phyloP scores from a whole-genome alignment of 148 eudicot genomes.

The Gaultheria prostrata region DNA sequence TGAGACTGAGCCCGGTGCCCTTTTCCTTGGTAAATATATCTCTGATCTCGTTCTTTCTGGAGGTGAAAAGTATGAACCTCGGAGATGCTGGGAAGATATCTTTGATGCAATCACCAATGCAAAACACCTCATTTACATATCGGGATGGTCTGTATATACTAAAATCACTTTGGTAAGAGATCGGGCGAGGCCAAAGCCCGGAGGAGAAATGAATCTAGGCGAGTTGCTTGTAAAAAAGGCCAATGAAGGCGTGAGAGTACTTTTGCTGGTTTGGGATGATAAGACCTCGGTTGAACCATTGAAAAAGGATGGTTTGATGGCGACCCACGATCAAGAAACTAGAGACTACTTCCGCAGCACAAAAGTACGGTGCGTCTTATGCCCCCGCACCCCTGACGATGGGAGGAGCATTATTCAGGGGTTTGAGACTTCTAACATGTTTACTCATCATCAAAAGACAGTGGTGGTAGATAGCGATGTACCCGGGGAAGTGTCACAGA shows the following conservation, averaged over 20 bases:
- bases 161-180: constrained; percentile 37
- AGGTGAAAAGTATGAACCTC: constrained; percentile 29
- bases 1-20: too few relatives aligned
- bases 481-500: constrained; percentile 22
- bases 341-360: constrained; percentile 18
- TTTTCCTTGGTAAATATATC: too few relatives aligned
- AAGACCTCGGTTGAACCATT: constrained; percentile 28
- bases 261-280: constrained; percentile 45
- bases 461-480: constrained; percentile 32
- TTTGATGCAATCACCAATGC: constrained; percentile 38
- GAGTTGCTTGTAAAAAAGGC: constrained; percentile 39
- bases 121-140: constrained; percentile 32
- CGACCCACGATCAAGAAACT: constrained; percentile 39
- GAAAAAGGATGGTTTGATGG: constrained; percentile 37
- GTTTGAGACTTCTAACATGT: constrained; percentile 27
- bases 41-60: constrained; percentile 22
- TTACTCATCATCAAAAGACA: constrained; percentile 45
- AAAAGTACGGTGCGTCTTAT: constrained; percentile 31
- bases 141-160: constrained; percentile 44
- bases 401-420: constrained; percentile 33
- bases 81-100: constrained; percentile 43
- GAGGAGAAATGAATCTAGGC: constrained; percentile 32
- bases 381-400: constrained; percentile 37
- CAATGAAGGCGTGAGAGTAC: constrained; percentile 33
- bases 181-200: constrained; percentile 21